Evolutionary conservation across 805 yeast species (phyloP), one percentile per base, ranked within the genome.

Genomic region (Wickerhamomyces silvicola): DNA sequence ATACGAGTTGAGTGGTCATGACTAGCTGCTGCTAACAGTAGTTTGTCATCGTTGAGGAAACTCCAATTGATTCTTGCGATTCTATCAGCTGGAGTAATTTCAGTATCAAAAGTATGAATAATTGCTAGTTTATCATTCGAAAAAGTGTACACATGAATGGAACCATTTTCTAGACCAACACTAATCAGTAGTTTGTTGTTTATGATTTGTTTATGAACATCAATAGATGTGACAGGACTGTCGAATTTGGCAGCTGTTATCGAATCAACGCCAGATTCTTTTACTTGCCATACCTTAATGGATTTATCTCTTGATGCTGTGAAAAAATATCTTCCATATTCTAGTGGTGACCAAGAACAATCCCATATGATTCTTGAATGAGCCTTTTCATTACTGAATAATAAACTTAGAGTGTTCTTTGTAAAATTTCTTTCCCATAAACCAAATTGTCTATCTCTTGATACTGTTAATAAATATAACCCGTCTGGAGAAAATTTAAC

Each of bases 291-390:
- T 12, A 78, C 60, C 49, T 82, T 84, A 30, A 88, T 54, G 3
- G 76, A 70, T 49, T 79, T 82, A 55, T 92, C 98, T 55, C 98
- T 74, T 3, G 95, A 80, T 0, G 81, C 94, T 0, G 97, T 88
- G 11, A 83, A 68, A 49, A 90, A 88, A n/a, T 54, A 53, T n/a
- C 44, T 30, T 7, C 64, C 68, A 30, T 50, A 51, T 4, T 48
- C 61, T n/a, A 48, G 38, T 5, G 87, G 85, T 1, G 78, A 62
- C 95, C 97, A 92, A 23, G 82, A 72, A 52, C 90, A 79, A 60
- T 92, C 97, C 98, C 98, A 94, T 26, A 92, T 75, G 46, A 92
- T 90, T 57, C 97, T 75, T 2, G 81, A 57, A 52, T 94, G 99
- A 1, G 96, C 96, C 53, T 81, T 85, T 22, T 73, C 73, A 34